Base-by-base conservation (phyloP, 2,329 filamentous ascomycete genomes). In the Plenodomus lindquistii region DNA sequence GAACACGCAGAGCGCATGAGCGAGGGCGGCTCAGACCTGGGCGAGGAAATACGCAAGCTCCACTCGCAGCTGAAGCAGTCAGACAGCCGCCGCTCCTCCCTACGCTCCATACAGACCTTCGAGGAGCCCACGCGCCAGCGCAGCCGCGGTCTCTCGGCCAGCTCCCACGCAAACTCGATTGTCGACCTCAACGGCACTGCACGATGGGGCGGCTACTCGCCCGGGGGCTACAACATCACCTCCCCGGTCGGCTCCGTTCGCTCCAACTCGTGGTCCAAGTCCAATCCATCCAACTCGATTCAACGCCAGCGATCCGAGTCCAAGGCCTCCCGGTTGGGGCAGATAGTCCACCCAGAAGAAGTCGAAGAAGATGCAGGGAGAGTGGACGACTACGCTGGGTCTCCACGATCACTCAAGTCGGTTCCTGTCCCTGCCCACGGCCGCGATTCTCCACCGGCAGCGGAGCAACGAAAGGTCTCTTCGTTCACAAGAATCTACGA, bases 1-100 rank as follows among this genome's bases (percentile, higher is more conserved):
- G 85, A 87, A 57, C 86, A 85, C 10, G 88, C 88, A 40, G 88
- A 91, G 72, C 81, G 85, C 56, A 78, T 92, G 70, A 89, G 86
- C 59, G 82, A 83, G 75, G 86, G 85, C 47, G 80, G 79, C 39
- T 88, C 85, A 54, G 89, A 88, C 53, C 88, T 91, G 64, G 87
- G 88, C 62, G 84, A 88, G 75, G 87, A 89, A 59, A 92, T 91
- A 61, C 82, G 87, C 50, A 84, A 87, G 63, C 78, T 90, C 57
- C 85, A 89, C 71, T 78, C 84, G 52, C 85, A 89, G 71, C 77
- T 88, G 65, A 89, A 89, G 73, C 81, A 84, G 57, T 83, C 79
- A 65, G 87, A 88, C 65, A 89, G 85, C 65, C 79, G 83, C 52
- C 79, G 81, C 48, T 87, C 85, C 2, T 87, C 85, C 8, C 76